These are phyloP conservation scores for Rhodofomes roseus DNA, from an alignment of 1,284 basidiomycete genomes.

Conservation along the genomic window DNA sequence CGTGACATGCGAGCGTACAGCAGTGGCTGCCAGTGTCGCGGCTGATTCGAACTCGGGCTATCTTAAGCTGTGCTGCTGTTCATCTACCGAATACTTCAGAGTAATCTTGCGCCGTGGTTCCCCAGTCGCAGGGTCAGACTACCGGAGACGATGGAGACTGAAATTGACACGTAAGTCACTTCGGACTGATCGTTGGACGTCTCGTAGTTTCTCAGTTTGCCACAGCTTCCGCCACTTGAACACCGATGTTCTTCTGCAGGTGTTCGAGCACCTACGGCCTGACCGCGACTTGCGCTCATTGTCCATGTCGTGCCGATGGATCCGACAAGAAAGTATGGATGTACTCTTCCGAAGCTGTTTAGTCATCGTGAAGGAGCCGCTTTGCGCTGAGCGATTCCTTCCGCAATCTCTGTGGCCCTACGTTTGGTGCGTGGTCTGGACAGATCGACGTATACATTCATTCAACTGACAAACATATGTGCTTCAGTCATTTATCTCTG, in stretches of 20 bases:
- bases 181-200: neutral
- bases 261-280: neutral
- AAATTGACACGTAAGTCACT: neutral
- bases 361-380: neutral
- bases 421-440: neutral
- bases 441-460: neutral
- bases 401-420: neutral
- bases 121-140: too few species aligned
- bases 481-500: neutral
- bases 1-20: too few species aligned
- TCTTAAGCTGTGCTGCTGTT: too few species aligned
- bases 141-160: too few species aligned
- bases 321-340: neutral
- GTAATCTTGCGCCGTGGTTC: too few species aligned
- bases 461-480: neutral
- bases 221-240: neutral
- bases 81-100: too few species aligned
- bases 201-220: neutral
- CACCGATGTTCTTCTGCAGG: neutral
- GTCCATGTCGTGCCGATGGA: neutral
- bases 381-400: neutral
- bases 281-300: neutral
- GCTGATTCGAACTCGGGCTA: too few species aligned
- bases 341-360: neutral
- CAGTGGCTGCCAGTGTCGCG: too few species aligned